These are phyloP conservation scores for Trypanosoma brucei DNA, from an alignment of 208 protist species.

Conservation along the genomic window DNA sequence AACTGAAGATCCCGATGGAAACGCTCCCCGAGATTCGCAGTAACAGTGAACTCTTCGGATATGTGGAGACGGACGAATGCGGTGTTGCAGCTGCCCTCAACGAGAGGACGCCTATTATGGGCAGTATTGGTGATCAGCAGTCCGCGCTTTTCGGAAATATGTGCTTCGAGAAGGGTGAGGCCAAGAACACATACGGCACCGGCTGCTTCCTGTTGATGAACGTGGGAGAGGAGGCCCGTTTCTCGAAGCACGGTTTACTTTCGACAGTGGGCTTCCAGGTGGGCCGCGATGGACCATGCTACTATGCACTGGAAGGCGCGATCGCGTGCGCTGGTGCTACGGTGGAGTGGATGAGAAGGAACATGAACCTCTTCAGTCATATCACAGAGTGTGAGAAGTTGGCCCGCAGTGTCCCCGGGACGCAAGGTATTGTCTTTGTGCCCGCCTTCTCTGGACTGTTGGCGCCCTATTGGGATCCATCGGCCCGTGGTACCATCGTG, in stretches of 20 bases:
- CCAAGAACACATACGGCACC: slow-evolving; percentile 98
- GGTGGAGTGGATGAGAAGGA: slow-evolving; percentile 93
- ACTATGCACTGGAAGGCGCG: slow-evolving; percentile 88
- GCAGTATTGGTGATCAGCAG: slow-evolving; percentile 97
- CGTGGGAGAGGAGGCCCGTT: slow-evolving; percentile 80
- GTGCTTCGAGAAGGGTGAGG: slow-evolving; percentile 89
- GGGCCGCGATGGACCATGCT: slow-evolving; percentile 33
- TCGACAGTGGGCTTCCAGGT: slow-evolving; percentile 95
- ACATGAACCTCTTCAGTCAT: slow-evolving; percentile 82
- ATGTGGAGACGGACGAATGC: slow-evolving; percentile 34
- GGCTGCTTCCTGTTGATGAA: slow-evolving; percentile 98
- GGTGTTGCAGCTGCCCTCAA: slow-evolving; percentile 30
- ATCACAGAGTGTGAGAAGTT: slow-evolving; percentile 64
- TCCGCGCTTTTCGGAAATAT: slow-evolving; percentile 93
- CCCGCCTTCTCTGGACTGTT: slow-evolving; percentile 97
- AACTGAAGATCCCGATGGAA: slow-evolving; percentile 76
- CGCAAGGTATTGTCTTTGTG: slow-evolving; percentile 94
- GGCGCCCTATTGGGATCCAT: slow-evolving; percentile 94
- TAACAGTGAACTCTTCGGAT: slow-evolving; percentile 64
- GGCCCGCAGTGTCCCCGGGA: slow-evolving; percentile 40
- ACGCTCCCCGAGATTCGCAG: slow-evolving; percentile 92
- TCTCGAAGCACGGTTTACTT: slow-evolving; percentile 92
- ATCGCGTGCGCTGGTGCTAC: slow-evolving; percentile 90
- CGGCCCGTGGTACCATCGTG: slow-evolving; percentile 91
- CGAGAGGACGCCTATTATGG: slow-evolving; percentile 55